Percentiles rank a stretch among this genome's conserved stretches.
Evolutionary conservation across 1,284 basidiomycete genomes (phyloP).

Genomic region (Ustilago xerochloae): DNA sequence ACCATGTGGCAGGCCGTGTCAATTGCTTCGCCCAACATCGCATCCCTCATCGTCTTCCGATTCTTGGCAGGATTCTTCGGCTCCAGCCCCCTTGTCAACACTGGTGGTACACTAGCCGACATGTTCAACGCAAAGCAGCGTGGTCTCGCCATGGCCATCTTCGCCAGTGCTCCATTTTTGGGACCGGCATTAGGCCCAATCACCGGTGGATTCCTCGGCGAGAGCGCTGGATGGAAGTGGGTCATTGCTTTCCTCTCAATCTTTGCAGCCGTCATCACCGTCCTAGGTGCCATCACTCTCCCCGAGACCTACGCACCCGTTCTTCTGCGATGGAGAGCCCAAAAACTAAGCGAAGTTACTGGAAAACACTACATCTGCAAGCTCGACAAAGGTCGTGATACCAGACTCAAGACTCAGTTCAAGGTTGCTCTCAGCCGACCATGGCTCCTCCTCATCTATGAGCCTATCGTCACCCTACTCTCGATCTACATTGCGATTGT

Average conservation of each 20-base stretch:
- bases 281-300: slow-evolving; percentile 76
- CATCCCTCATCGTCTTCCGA: slow-evolving; percentile 75
- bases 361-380: slow-evolving; percentile 59
- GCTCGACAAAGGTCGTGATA: slow-evolving; percentile 59
- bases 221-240: slow-evolving; percentile 76
- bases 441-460: slow-evolving; percentile 72
- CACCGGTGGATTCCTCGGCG: slow-evolving; percentile 69
- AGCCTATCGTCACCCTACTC: slow-evolving; percentile 81
- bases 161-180: slow-evolving; percentile 80
- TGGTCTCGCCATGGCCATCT: slow-evolving; percentile 79
- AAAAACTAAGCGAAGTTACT: slow-evolving; percentile 53
- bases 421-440: slow-evolving; percentile 57
- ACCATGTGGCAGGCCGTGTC: slow-evolving; percentile 76
- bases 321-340: slow-evolving; percentile 57
- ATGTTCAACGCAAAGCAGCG: slow-evolving; percentile 77
- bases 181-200: slow-evolving; percentile 73
- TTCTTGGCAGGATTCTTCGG: slow-evolving; percentile 77
- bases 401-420: slow-evolving; percentile 53
- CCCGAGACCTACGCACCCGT: slow-evolving; percentile 75
- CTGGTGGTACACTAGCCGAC: slow-evolving; percentile 73
- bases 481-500: slow-evolving; percentile 83
- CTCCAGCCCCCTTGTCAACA: slow-evolving; percentile 71
- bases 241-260: slow-evolving; percentile 79
- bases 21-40: slow-evolving; percentile 75
- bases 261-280: slow-evolving; percentile 73